phyloP scores from a whole-genome alignment of 2,329 filamentous ascomycete genomes.

The Lachnellula cervina region DNA sequence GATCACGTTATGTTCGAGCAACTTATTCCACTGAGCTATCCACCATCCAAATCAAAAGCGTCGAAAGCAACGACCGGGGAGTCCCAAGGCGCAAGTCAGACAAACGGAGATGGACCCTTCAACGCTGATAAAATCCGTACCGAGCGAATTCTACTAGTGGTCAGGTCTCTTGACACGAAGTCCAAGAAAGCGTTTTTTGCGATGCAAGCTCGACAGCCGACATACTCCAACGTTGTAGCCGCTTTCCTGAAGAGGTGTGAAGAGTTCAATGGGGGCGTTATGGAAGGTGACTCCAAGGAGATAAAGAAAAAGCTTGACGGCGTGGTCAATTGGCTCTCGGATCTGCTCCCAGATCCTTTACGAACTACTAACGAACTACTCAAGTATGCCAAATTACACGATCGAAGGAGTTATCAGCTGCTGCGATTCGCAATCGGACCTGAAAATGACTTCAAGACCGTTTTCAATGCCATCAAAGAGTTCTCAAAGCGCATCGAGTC shows the following conservation, averaged over 20 bases:
- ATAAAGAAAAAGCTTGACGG: slow-evolving; percentile 65
- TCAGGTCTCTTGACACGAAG: slow-evolving; percentile 70
- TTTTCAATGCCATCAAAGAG: slow-evolving; percentile 86
- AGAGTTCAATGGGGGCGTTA: slow-evolving; percentile 81
- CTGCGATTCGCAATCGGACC: slow-evolving; percentile 80
- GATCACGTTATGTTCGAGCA: slow-evolving; percentile 83
- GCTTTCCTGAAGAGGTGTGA: slow-evolving; percentile 83
- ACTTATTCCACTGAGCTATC: slow-evolving; percentile 84
- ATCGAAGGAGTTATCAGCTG: slow-evolving; percentile 84
- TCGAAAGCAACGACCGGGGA: slow-evolving; percentile 58
- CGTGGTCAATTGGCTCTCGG: slow-evolving; percentile 67
- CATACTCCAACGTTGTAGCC: slow-evolving; percentile 67
- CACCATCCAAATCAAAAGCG: slow-evolving; percentile 59
- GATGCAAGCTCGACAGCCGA: slow-evolving; percentile 72
- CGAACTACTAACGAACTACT: slow-evolving; percentile 73
- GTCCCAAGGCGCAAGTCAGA: slow-evolving; percentile 45
- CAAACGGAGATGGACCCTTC: slow-evolving; percentile 40
- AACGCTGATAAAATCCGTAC: slow-evolving; percentile 75
- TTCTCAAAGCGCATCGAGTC: slow-evolving; percentile 75
- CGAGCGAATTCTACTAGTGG: slow-evolving; percentile 76
- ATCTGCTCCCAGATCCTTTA: slow-evolving; percentile 69
- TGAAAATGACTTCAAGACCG: slow-evolving; percentile 87
- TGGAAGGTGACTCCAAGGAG: slow-evolving; percentile 64
- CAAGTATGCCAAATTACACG: slow-evolving; percentile 87
- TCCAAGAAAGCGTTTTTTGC: slow-evolving; percentile 86